These are phyloP conservation scores for Isatis lusitanica DNA, from an alignment of 441 rosid genomes.

Conservation along the genomic window DNA sequence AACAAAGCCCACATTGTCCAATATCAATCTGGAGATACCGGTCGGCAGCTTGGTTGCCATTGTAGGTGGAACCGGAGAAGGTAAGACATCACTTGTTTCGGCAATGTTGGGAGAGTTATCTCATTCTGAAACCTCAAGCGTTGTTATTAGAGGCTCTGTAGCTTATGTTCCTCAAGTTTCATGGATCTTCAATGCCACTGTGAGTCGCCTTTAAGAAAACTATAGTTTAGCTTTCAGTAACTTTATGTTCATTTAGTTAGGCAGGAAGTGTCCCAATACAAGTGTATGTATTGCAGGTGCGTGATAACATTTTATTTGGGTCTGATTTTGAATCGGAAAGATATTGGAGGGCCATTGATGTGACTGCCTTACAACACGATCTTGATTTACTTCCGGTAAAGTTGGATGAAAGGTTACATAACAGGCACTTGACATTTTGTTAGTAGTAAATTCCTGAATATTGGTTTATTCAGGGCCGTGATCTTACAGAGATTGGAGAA, in stretches of 20 bases:
- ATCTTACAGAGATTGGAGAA: slow-evolving; percentile 94
- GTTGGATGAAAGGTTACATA: slow-evolving; percentile 35
- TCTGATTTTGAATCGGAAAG: slow-evolving; percentile 54
- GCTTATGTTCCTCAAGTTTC: slow-evolving; percentile 98
- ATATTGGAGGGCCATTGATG: slow-evolving; percentile 79
- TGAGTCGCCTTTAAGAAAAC: slow-evolving; percentile 40
- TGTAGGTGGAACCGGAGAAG: slow-evolving; percentile 98
- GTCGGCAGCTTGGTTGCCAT: slow-evolving; percentile 87
- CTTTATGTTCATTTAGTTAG: not conserved
- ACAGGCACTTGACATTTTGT: slow-evolving; percentile 13
- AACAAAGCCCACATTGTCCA: slow-evolving; percentile 65
- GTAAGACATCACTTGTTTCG: slow-evolving; percentile 92
- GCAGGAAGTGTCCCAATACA: not conserved
- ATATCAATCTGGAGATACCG: slow-evolving; percentile 79
- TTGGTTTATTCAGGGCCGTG: slow-evolving; percentile 63
- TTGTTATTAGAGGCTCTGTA: slow-evolving; percentile 77
- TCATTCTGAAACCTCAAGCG: slow-evolving; percentile 49
- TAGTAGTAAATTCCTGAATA: slow-evolving; percentile 12
- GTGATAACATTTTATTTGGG: slow-evolving; percentile 90
- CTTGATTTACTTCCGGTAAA: slow-evolving; percentile 87
- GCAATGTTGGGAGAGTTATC: slow-evolving; percentile 97
- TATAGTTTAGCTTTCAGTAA: not conserved
- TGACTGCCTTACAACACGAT: slow-evolving; percentile 81
- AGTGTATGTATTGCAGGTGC: slow-evolving; percentile 53
- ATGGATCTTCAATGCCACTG: slow-evolving; percentile 98